A percentile compares a stretch with the other conserved stretches of the same genome.
phyloP scores from a whole-genome alignment of 2,329 filamentous ascomycete genomes.

The Stachybotrys chartarum region DNA sequence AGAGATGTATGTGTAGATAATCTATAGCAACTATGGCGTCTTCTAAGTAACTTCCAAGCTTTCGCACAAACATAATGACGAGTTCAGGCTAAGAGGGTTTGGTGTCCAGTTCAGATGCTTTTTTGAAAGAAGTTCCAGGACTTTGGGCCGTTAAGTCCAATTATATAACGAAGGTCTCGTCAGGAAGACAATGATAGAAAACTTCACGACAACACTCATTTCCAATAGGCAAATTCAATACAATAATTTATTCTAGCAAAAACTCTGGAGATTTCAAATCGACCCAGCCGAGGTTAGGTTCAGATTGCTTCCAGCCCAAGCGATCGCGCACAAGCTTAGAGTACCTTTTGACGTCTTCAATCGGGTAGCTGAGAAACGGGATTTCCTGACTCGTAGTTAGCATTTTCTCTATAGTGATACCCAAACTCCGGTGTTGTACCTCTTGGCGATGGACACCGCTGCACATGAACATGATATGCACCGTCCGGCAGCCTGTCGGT shows the following conservation, averaged over 20 bases:
- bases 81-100: no score
- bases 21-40: no score
- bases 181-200: no score
- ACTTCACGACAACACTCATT: no score
- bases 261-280: conserved; percentile 28
- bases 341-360: conserved; percentile 29
- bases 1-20: no score
- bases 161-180: no score
- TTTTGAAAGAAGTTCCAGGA: no score
- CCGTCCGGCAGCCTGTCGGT: conserved; percentile 19
- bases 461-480: conserved; percentile 32
- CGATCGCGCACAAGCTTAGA: conserved; percentile 26
- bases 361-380: conserved; percentile 20
- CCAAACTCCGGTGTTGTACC: conserved; percentile 2
- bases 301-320: conserved; percentile 30
- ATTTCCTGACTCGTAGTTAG: conserved; percentile 6
- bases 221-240: no score
- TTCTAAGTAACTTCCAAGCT: no score
- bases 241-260: conserved; percentile 3
- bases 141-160: no score
- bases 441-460: conserved; percentile 27
- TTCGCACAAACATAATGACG: no score
- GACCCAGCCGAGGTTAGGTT: conserved; percentile 32
- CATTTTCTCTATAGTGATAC: neutral
- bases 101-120: no score